Base-by-base conservation (phyloP, 805 yeast genomes). In the Metschnikowia anglica region DNA sequence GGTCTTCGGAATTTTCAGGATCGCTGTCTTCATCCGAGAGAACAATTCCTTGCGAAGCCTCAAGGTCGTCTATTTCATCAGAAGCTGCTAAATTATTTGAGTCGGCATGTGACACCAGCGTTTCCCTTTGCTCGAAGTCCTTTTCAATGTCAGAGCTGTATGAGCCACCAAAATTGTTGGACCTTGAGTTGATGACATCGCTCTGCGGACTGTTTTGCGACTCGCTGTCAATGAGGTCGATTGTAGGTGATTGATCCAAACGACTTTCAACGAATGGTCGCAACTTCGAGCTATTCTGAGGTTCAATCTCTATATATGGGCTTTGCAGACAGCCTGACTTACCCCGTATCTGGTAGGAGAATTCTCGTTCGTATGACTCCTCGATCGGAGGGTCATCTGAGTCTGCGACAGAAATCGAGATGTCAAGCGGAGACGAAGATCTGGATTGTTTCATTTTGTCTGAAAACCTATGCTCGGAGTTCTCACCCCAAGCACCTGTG, bases 371-470 rank as follows among this genome's bases (percentile, higher is more conserved):
- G 16, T 32, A 42, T 4, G 34, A 20, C 29, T 42, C 46, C 23
- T 37, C 41, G 13, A 27, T 20, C 7, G 41, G 38, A 5, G 41
- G 41, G 18, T 18, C 33, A 13, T 42, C 38, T 4, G 48, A 34
- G 15, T 34, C 39, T 5, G 17, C 36, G 20, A 18, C 27, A 9
- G 20, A 33, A 17, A 21, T 15, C 11, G 37, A 27, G 2, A 17
- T 34, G 12, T 27, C 37, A 3, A 6, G 9, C 3, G 34, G 15
- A 15, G 41, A 38, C 10, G 23, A 12, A 12, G n/a, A 8, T 23
- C 9, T n/a, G 9, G 13, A 9, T 5, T 9, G 13, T 16, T 17
- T 5, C 12, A n/a, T 12, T 20, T n/a, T 9, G 17, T 24, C 42
- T 24, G 31, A 26, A 12, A 19, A 7, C 17, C 12, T 26, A 3